Evolutionary conservation across 1,284 basidiomycete species (phyloP), one percentile per base, ranked within the genome.

Genomic region (Phellinidium pouzarii): DNA sequence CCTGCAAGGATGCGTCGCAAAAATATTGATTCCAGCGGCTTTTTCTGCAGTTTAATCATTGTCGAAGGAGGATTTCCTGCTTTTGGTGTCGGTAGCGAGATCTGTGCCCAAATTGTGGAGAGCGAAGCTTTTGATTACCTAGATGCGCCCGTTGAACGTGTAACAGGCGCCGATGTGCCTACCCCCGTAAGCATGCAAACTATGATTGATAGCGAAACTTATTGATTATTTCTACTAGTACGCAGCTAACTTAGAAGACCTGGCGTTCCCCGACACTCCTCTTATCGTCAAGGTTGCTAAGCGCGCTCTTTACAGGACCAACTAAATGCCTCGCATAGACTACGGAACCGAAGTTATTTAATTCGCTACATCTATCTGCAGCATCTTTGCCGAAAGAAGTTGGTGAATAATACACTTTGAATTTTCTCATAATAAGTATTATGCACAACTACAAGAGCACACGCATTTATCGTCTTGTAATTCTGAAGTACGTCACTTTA

Each of bases 61-160:
- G 94, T 94, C 55, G 96, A 99, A 74, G 94, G 94, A 72, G 96
- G 96, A 50, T 99, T 97, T 91, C 96, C 96, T 44, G 87, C 82
- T 46, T 99, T 98, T 70, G 93, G 96, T 74, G 94, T 99, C 53
- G 95, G 95, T 59, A 94, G 91, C 63, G 96, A 99, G 73, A 96
- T 99, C 64, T 92, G 91, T 62, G 94, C 95, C 12, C 92, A 95
- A 71, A 89, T 96, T 63, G 78, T 94, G 59, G 95, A 99, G 78
- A 93, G 91, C 63, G 88, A 94, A 62, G 94, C 91, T 4, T 97
- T 94, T 66, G 92, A 96, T 73, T 95, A 91, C 75, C 85, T 98
- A 46, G 96, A 99, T 73, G 94, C 95, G 22, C 91, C 95, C 23
- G 91, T 97, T 50, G 96, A 99, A 79, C 87, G 96, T 60, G 78